A percentile compares a stretch with the other conserved stretches of the same genome.
These are phyloP conservation scores for Aristolochia contorta DNA, from an alignment of 164 flowering plant genomes.

Conservation along the genomic window DNA sequence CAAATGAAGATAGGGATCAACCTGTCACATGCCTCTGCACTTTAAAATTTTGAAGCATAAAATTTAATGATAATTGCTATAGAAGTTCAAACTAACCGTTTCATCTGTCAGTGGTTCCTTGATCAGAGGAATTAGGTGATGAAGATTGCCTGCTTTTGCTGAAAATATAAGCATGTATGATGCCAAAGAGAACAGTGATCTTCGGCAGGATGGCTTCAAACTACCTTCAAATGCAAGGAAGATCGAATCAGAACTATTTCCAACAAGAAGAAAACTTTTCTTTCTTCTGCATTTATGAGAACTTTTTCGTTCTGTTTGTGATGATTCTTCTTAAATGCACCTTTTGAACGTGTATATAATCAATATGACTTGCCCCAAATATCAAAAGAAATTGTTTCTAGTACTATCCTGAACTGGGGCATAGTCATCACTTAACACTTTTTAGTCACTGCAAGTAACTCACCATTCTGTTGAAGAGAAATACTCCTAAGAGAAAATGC, in stretches of 20 bases:
- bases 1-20: conserved; percentile 66
- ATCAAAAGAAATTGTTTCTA: too few species aligned
- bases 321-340: too few species aligned
- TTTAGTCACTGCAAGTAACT: conserved; percentile 1
- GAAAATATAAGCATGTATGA: conserved; percentile 69
- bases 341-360: too few species aligned
- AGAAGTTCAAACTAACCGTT: conserved; percentile 28
- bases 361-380: too few species aligned
- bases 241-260: not conserved
- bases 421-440: too few species aligned
- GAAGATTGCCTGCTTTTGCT: conserved; percentile 54
- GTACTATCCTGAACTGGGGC: too few species aligned
- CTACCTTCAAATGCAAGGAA: conserved; percentile 36
- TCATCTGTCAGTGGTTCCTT: conserved; percentile 48
- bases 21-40: conserved; percentile 26
- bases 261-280: too few species aligned
- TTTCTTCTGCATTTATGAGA: too few species aligned
- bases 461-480: conserved; percentile 63
- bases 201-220: conserved; percentile 57
- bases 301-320: too few species aligned
- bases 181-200: conserved; percentile 80
- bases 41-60: not conserved
- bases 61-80: too few species aligned
- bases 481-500: conserved; percentile 70
- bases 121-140: conserved; percentile 40